A percentile compares a stretch with the other conserved stretches of the same genome.
Conservation (phyloP, 2,329 filamentous ascomycete species). For the Penicillium nordicum region DNA sequence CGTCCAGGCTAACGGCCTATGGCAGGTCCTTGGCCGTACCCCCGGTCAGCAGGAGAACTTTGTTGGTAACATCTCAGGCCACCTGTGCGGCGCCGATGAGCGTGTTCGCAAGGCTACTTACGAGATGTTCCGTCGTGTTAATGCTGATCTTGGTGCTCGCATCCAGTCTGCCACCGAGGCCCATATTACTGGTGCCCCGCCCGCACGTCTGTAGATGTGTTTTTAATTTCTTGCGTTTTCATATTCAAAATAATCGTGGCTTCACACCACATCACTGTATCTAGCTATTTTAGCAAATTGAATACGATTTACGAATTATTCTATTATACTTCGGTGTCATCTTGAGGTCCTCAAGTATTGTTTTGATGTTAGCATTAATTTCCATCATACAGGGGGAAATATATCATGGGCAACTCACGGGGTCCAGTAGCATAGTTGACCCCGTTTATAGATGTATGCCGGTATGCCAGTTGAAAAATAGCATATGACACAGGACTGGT, state of each 20-base stretch:
- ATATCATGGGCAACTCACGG: background rate
- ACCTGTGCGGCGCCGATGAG: slow-evolving; percentile 53
- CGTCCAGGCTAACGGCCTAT: slow-evolving; percentile 44
- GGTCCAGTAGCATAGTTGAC: background rate
- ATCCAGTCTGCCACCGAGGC: slow-evolving; percentile 55
- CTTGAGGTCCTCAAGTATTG: too few species aligned
- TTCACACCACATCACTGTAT: background rate
- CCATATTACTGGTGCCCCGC: slow-evolving; percentile 19
- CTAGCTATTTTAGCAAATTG: background rate
- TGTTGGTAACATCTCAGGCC: slow-evolving; percentile 56
- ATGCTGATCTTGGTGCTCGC: slow-evolving; percentile 51
- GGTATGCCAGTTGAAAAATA: background rate
- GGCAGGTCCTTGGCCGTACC: slow-evolving; percentile 43
- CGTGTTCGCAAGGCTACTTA: slow-evolving; percentile 59
- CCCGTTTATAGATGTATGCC: background rate
- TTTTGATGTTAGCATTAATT: background rate
- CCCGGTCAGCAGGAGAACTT: slow-evolving; percentile 61
- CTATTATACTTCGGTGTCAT: background rate
- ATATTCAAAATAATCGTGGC: background rate
- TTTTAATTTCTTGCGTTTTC: background rate
- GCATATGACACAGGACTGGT: background rate
- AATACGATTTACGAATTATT: slow-evolving; percentile 1
- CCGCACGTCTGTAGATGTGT: slow-evolving; percentile 29
- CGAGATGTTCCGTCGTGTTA: slow-evolving; percentile 59
- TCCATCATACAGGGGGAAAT: background rate